Conservation (phyloP, 331 rosid species). For the Pyracantha coccinea region DNA sequence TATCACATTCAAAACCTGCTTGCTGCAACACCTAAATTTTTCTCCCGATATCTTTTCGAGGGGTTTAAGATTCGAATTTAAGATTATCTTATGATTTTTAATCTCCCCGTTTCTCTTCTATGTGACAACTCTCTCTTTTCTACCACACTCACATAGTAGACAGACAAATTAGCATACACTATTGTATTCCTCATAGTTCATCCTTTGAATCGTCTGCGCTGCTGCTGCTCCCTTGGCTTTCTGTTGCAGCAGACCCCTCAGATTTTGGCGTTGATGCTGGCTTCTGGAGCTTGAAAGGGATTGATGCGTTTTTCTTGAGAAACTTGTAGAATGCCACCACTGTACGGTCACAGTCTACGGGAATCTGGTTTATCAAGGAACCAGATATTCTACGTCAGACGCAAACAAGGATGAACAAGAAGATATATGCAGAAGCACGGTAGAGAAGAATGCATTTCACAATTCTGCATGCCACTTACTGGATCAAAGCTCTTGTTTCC, state of each 20-base stretch:
- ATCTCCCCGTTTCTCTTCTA: slow-evolving; percentile 16
- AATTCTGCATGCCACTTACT: slow-evolving; percentile 21
- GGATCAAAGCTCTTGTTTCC: slow-evolving; percentile 69
- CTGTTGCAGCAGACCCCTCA: slow-evolving; percentile 36
- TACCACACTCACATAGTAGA: slow-evolving; percentile 9
- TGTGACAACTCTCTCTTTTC: slow-evolving; percentile 13
- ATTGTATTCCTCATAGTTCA: slow-evolving; percentile 46
- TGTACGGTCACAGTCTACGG: slow-evolving; percentile 79
- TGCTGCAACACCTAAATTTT: neutral
- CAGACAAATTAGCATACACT: slow-evolving; percentile 10
- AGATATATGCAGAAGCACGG: neutral
- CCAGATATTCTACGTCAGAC: slow-evolving; percentile 6
- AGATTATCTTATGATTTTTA: slow-evolving; percentile 4
- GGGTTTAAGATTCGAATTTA: neutral
- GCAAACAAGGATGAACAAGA: neutral
- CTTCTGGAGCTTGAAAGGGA: slow-evolving; percentile 93
- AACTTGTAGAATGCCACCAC: slow-evolving; percentile 97
- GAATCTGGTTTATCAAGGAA: slow-evolving; percentile 46
- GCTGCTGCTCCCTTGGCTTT: slow-evolving; percentile 30
- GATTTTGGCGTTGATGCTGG: slow-evolving; percentile 52
- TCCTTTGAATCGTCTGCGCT: slow-evolving; percentile 48
- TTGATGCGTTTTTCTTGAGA: slow-evolving; percentile 82
- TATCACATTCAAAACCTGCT: neutral
- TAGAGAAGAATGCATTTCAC: neutral
- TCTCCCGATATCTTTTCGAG: neutral